Evolutionary conservation across 2,329 filamentous ascomycete genomes (phyloP).

Genomic region (Hypoxylon sp.): DNA sequence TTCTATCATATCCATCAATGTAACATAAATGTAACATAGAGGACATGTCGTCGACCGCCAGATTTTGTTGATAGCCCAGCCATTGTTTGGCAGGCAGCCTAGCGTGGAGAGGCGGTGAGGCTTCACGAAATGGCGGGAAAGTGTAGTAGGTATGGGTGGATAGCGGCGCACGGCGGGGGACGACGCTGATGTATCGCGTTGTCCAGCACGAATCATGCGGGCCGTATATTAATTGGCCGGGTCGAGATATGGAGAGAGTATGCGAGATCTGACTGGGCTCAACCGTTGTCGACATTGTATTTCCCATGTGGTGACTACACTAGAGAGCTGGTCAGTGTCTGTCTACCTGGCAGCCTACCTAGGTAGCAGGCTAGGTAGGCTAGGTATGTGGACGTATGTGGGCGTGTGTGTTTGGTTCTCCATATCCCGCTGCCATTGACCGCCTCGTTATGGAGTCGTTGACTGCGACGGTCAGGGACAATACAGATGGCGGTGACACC

Average conservation of each 20-base stretch:
- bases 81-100: constrained; percentile 18
- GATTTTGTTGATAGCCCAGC: constrained; percentile 16
- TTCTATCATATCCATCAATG: constrained; percentile 22
- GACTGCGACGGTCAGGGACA: constrained; percentile 7
- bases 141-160: no score
- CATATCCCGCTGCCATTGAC: constrained; percentile 1
- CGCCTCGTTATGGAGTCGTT: no score
- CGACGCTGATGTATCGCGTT: constrained; percentile 28
- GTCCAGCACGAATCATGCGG: constrained; percentile 25
- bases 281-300: not conserved
- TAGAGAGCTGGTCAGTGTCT: constrained; percentile 8
- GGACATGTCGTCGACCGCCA: constrained; percentile 27
- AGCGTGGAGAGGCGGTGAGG: constrained; percentile 30
- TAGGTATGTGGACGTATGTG: no score
- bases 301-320: constrained; percentile 29
- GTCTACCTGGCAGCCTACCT: no score
- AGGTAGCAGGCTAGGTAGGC: no score
- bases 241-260: constrained; percentile 14
- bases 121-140: constrained; percentile 32
- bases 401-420: constrained; percentile 13
- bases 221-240: constrained; percentile 23
- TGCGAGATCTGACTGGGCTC: constrained; percentile 23
- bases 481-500: constrained; percentile 22
- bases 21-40: constrained; percentile 3
- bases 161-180: constrained; percentile 18